A percentile compares a stretch with the other conserved stretches of the same genome.
Evolutionary conservation across 768 basidiomycete species (phyloP).

Genomic region (Termitomyces sp.): DNA sequence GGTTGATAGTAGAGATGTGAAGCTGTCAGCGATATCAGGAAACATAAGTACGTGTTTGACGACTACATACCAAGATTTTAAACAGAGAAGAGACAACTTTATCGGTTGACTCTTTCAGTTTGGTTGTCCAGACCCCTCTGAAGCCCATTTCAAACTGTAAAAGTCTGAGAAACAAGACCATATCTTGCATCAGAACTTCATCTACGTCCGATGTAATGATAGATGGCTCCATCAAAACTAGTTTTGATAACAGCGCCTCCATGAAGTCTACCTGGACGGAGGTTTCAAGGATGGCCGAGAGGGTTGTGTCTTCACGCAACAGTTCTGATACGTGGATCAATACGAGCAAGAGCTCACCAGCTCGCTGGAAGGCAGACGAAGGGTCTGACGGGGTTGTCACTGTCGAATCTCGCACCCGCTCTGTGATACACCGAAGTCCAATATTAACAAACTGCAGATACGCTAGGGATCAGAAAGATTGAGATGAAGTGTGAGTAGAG

Average conservation of each 20-base stretch:
- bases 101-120: slow-evolving; percentile 45
- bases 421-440: slow-evolving; percentile 63
- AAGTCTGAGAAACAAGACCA: slow-evolving; percentile 62
- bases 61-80: slow-evolving; percentile 46
- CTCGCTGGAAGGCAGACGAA: slow-evolving; percentile 44
- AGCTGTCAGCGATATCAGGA: slow-evolving; percentile 36
- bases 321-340: slow-evolving; percentile 69
- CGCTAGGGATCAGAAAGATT: background rate
- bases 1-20: slow-evolving; percentile 49
- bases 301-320: slow-evolving; percentile 44
- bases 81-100: slow-evolving; percentile 45
- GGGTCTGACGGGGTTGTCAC: slow-evolving; percentile 25
- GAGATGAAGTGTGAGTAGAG: background rate
- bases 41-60: slow-evolving; percentile 8
- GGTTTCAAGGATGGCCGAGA: slow-evolving; percentile 50
- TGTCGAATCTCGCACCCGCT: slow-evolving; percentile 43
- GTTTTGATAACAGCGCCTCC: slow-evolving; percentile 43
- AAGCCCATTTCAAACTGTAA: slow-evolving; percentile 76
- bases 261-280: slow-evolving; percentile 60
- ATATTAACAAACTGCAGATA: slow-evolving; percentile 66
- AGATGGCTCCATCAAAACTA: slow-evolving; percentile 39
- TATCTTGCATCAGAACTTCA: slow-evolving; percentile 35
- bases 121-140: slow-evolving; percentile 52
- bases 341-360: slow-evolving; percentile 68
- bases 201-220: slow-evolving; percentile 24